A percentile compares a stretch with the other conserved stretches of the same genome.
These are phyloP conservation scores for Aspergillus calidoustus DNA, from an alignment of 2,329 filamentous ascomycete genomes.

Conservation along the genomic window DNA sequence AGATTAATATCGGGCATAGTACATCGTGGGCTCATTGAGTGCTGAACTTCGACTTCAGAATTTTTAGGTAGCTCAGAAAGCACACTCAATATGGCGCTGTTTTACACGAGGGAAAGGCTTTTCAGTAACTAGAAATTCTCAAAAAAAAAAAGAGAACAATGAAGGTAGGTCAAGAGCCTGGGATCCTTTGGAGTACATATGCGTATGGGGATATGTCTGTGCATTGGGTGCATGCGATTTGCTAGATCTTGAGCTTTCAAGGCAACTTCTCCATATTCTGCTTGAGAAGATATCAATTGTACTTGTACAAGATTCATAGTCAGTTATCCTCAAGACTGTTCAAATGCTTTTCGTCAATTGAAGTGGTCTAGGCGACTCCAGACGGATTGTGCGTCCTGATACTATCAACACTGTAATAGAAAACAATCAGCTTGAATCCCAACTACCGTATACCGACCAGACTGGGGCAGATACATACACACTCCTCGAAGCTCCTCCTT, in stretches of 20 bases:
- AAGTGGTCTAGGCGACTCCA: constrained; percentile 1
- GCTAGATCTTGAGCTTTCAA: not conserved
- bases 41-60: not conserved
- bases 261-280: not conserved
- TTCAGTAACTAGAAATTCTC: no score
- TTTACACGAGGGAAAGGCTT: no score
- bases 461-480: not conserved
- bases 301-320: not conserved
- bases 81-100: no score
- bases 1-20: not conserved
- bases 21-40: not conserved
- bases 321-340: not conserved
- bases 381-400: constrained; percentile 2
- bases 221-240: not conserved
- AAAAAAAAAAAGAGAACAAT: no score
- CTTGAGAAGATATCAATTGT: not conserved
- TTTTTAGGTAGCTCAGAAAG: no score
- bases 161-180: no score
- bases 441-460: not conserved
- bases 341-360: not conserved
- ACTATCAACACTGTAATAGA: not conserved
- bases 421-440: not conserved
- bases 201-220: not conserved
- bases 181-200: no score
- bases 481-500: constrained; percentile 6